Evolutionary conservation across 305 asterid species (phyloP).

Genomic region (Petunia hybrid): DNA sequence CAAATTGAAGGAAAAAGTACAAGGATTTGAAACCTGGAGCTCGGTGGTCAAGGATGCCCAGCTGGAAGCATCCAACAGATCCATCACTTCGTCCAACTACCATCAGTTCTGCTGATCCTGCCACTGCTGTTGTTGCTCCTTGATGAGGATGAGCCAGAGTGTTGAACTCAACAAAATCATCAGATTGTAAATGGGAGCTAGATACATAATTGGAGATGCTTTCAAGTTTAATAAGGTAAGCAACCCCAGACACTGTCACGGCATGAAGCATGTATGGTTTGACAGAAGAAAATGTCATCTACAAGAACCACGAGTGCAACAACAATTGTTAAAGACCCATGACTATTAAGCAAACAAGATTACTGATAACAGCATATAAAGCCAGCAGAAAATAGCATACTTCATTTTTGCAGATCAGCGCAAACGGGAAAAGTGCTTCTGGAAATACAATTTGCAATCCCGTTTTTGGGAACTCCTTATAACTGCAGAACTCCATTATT

Average conservation of each 20-base stretch:
- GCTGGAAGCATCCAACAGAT: conserved; percentile 72
- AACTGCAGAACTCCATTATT: conserved; percentile 60
- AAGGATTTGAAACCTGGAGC: conserved; percentile 64
- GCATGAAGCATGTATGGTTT: conserved; percentile 70
- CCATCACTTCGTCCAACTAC: conserved; percentile 88
- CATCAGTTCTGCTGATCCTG: conserved; percentile 69
- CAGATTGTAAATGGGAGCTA: conserved; percentile 59
- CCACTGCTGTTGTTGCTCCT: conserved; percentile 69
- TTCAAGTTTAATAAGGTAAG: conserved; percentile 72
- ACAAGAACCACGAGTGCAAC: conserved; percentile 32
- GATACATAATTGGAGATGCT: conserved; percentile 64
- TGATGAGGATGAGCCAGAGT: conserved; percentile 55
- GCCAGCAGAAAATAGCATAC: conserved; percentile 46
- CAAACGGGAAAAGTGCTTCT: conserved; percentile 79
- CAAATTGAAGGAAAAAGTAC: conserved; percentile 26
- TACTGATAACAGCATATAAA: conserved; percentile 34
- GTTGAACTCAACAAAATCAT: conserved; percentile 69
- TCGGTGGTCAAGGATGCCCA: conserved; percentile 66
- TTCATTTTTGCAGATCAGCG: conserved; percentile 69
- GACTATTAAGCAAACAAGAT: conserved; percentile 23
- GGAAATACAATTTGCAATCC: conserved; percentile 82
- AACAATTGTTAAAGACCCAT: conserved; percentile 4
- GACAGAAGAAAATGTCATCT: conserved; percentile 60
- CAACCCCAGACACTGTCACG: conserved; percentile 80
- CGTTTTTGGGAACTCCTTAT: conserved; percentile 59